Evolutionary conservation across 176 grass and related monocot species (phyloP).

Genomic region (Raddia guianensis): DNA sequence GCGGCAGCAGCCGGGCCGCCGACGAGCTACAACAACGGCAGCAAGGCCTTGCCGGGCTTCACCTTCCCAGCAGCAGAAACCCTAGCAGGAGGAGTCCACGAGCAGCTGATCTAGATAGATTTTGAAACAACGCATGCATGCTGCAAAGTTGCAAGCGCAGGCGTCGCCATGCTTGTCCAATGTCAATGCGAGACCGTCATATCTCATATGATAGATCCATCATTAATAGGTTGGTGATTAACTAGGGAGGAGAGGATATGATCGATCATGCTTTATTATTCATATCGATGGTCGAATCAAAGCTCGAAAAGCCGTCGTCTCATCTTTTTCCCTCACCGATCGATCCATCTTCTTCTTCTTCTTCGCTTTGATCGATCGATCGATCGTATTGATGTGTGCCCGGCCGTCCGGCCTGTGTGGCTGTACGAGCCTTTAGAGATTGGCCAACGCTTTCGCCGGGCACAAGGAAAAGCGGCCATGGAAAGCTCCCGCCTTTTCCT

Average conservation of each 20-base stretch:
- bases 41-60: conserved; percentile 30
- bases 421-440: conserved; percentile 28
- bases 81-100: conserved; percentile 43
- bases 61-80: conserved; percentile 48
- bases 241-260: conserved; percentile 27
- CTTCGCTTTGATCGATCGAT: neutral
- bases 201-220: conserved; percentile 43
- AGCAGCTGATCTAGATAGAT: conserved; percentile 41
- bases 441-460: conserved; percentile 28
- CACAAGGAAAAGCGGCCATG: conserved; percentile 40
- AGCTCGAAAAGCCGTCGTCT: neutral
- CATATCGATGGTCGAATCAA: conserved; percentile 16
- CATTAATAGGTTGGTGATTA: conserved; percentile 40
- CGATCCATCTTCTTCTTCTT: no score
- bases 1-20: neutral
- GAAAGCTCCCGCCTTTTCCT: conserved; percentile 49
- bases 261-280: conserved; percentile 3
- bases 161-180: conserved; percentile 37
- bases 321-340: neutral
- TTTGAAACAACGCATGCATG: neutral
- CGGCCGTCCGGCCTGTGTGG: neutral
- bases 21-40: conserved; percentile 26
- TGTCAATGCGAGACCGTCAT: conserved; percentile 27
- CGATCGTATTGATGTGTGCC: neutral
- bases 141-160: conserved; percentile 4